Percentiles rank a stretch among this genome's conserved stretches.
phyloP scores from a whole-genome alignment of 768 basidiomycete species.

The Calocybe gangraenosa region DNA sequence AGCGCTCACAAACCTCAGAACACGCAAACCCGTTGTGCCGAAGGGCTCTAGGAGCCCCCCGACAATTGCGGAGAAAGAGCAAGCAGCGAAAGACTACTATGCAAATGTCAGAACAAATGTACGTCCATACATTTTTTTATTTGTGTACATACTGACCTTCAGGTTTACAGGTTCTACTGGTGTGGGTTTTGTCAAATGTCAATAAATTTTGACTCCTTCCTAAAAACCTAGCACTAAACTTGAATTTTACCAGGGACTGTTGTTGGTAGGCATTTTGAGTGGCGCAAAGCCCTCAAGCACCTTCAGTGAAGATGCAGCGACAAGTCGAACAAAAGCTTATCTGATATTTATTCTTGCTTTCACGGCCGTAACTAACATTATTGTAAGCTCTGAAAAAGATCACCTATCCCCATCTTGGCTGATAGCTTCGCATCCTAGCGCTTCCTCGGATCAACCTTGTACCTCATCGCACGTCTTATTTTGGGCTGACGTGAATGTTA shows the following conservation, averaged over 20 bases:
- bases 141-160: not conserved
- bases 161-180: constrained; percentile 51
- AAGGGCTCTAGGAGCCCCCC: constrained; percentile 23
- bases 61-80: constrained; percentile 61
- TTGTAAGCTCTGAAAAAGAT: constrained; percentile 33
- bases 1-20: constrained; percentile 68
- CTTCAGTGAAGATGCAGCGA: constrained; percentile 44
- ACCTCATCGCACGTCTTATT: constrained; percentile 24
- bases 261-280: constrained; percentile 66
- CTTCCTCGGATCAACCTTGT: constrained; percentile 27
- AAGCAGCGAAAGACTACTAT: constrained; percentile 81
- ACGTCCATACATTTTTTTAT: constrained; percentile 2
- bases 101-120: constrained; percentile 84
- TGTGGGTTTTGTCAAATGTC: constrained; percentile 86
- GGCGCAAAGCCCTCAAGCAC: constrained; percentile 54
- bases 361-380: constrained; percentile 72
- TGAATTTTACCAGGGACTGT: constrained; percentile 54
- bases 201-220: not conserved
- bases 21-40: constrained; percentile 37
- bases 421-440: constrained; percentile 17
- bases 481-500: constrained; percentile 16
- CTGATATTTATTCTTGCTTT: constrained; percentile 78
- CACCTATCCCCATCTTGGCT: constrained; percentile 3
- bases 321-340: constrained; percentile 67
- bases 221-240: not conserved